Base-by-base conservation (phyloP, 805 yeast species). In the Debaryomyces hansenii region DNA sequence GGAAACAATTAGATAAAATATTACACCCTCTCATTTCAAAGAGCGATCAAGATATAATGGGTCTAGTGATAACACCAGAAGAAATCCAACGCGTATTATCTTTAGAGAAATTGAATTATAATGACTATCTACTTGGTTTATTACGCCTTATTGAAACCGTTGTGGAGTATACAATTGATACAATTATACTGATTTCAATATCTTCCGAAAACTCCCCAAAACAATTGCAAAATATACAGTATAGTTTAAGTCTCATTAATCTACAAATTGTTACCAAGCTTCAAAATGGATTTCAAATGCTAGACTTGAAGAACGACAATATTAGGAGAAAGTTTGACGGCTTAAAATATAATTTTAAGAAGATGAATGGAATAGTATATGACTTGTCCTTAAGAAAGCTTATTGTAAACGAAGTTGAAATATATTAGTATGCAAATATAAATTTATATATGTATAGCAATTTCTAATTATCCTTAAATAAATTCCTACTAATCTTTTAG, bases 301-400 rank as follows among this genome's bases (percentile, higher is more conserved):
- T 64, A 40, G 67, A 64, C 49, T 58, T 64, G 48, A 63, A 61
- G 44, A 64, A 64, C 40, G 69, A 64, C 37, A 49, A 40, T 12
- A 43, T 64, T 16, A 47, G 69, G 45, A 54, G 65, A 41, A 60
- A 55, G 40, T 62, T 48, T 40, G 69, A 64, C 37, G 65, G 64
- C 11, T 53, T 64, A 47, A 64, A 64, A 52, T 64, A 64, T 45
- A 59, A 48, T 44, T 52, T 57, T 36, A 63, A 64, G 45, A 58
- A 60, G 45, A 44, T 63, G 15, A 63, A 62, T 36, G 56, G 55
- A 28, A 50, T 64, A 11, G 64, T 62, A 9, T 61, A 61, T 37
- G 66, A 63, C 45, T 49, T 63, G 18, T 52, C 59, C 5, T 49
- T 58, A 28, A 49, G 60, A 45, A 53, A 48, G 31, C 45, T 56